These are phyloP conservation scores for Extremus antarcticus DNA, from an alignment of 495 filamentous ascomycete genomes.

Conservation along the genomic window DNA sequence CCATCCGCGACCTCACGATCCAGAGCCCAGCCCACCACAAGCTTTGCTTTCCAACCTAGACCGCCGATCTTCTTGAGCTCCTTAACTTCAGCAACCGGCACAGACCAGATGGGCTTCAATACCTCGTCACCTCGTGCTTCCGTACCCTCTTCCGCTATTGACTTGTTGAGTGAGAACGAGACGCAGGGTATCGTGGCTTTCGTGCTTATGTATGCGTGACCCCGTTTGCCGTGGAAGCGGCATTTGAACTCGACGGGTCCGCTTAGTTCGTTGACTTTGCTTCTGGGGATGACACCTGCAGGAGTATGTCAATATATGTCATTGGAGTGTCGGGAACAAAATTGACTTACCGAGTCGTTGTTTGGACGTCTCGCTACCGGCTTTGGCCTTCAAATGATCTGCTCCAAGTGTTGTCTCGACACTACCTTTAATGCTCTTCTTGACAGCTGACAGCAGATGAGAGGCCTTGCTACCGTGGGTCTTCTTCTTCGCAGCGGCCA, in stretches of 20 bases:
- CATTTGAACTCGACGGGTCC: slow-evolving; percentile 70
- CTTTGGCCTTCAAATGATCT: slow-evolving; percentile 55
- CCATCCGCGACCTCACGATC: slow-evolving; percentile 70
- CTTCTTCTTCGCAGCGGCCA: slow-evolving; percentile 32
- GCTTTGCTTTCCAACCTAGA: slow-evolving; percentile 78
- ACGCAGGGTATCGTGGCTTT: slow-evolving; percentile 48
- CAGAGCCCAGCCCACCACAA: slow-evolving; percentile 73
- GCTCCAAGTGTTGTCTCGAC: slow-evolving; percentile 60
- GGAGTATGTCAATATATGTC: too few relatives aligned
- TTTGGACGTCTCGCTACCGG: slow-evolving; percentile 55
- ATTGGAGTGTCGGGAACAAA: not conserved
- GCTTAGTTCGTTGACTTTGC: slow-evolving; percentile 31
- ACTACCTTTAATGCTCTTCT: slow-evolving; percentile 52
- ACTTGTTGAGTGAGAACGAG: slow-evolving; percentile 42
- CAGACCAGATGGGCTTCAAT: slow-evolving; percentile 45
- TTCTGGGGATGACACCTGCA: slow-evolving; percentile 45
- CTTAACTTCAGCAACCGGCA: slow-evolving; percentile 47
- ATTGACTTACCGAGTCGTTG: slow-evolving; percentile 43
- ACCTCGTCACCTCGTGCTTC: slow-evolving; percentile 36
- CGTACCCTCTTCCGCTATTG: slow-evolving; percentile 38
- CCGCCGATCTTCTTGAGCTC: slow-evolving; percentile 78
- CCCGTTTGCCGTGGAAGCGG: slow-evolving; percentile 59
- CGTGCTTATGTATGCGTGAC: slow-evolving; percentile 57
- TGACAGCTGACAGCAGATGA: slow-evolving; percentile 56
- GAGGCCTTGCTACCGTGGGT: slow-evolving; percentile 34